A percentile compares a stretch with the other conserved stretches of the same genome.
phyloP scores from a whole-genome alignment of 139 green algal species.

The Micractinium conductrix region DNA sequence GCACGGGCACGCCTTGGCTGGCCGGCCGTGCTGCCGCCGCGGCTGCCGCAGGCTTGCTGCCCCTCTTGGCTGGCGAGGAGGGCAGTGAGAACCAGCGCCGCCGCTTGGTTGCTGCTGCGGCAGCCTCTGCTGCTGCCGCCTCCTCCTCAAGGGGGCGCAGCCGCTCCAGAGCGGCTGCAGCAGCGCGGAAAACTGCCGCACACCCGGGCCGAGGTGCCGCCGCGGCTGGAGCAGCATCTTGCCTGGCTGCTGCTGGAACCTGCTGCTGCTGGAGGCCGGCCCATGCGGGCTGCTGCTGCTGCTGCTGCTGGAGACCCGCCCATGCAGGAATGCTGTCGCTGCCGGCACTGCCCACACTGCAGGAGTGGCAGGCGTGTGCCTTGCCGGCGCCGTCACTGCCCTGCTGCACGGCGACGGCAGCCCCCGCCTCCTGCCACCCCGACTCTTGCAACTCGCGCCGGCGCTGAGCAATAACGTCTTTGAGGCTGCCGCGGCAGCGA shows the following conservation, averaged over 20 bases:
- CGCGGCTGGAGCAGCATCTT: too few species aligned
- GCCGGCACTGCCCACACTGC: neutral
- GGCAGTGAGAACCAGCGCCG: neutral
- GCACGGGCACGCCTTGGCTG: neutral
- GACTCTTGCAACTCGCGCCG: constrained; percentile 13
- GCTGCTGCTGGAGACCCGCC: too few species aligned
- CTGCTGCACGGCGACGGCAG: neutral
- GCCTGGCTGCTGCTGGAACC: too few species aligned
- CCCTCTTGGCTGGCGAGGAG: neutral
- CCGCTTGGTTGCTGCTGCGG: neutral
- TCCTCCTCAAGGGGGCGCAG: neutral
- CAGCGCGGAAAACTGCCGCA: neutral
- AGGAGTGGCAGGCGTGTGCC: neutral
- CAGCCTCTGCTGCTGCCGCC: neutral
- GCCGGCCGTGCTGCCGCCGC: neutral
- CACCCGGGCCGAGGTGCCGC: too few species aligned
- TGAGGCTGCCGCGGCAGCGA: neutral
- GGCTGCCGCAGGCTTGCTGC: neutral
- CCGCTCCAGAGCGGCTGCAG: neutral
- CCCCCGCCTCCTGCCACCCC: neutral
- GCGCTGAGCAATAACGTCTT: neutral
- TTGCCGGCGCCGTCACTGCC: neutral
- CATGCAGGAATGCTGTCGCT: neutral
- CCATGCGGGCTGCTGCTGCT: too few species aligned
- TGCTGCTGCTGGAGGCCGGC: too few species aligned